A percentile compares a stretch with the other conserved stretches of the same genome.
Evolutionary conservation across 176 grass and related monocot species (phyloP).

Genomic region (Triticum timopheevii): DNA sequence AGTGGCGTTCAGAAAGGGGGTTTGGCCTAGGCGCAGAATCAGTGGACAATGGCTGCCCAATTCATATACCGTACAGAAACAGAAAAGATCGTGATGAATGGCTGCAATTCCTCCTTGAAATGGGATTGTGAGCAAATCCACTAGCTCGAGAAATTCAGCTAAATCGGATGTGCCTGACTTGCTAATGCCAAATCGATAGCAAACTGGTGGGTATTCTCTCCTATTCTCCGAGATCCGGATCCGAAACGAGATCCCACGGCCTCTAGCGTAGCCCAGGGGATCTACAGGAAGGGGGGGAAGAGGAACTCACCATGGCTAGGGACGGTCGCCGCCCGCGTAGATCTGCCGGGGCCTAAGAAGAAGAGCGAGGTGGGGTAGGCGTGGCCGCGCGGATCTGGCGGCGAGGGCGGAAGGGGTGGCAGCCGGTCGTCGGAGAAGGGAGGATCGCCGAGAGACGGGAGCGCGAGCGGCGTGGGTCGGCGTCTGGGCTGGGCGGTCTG

Average conservation of each 20-base stretch:
- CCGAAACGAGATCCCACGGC: not conserved
- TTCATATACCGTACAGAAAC: not conserved
- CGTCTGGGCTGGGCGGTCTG: not conserved
- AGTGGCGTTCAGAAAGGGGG: not conserved
- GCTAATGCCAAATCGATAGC: not conserved
- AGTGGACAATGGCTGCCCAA: not conserved
- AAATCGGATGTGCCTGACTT: not conserved
- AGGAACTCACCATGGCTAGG: not conserved
- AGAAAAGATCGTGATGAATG: too few relatives aligned
- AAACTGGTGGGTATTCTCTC: not conserved
- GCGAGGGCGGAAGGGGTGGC: not conserved
- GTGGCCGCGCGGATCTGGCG: not conserved
- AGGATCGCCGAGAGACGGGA: not conserved
- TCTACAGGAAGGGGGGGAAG: not conserved
- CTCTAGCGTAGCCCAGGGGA: not conserved
- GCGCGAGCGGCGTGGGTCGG: slow-evolving; percentile 1
- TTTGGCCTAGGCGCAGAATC: not conserved
- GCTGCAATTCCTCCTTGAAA: not conserved
- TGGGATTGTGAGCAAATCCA: not conserved
- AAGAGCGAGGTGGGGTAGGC: not conserved
- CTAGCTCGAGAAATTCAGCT: not conserved
- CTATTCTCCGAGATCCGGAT: not conserved
- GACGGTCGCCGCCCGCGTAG: not conserved
- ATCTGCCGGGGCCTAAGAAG: not conserved
- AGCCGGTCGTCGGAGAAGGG: not conserved